phyloP scores from a whole-genome alignment of 495 filamentous ascomycete genomes.

The Xylaria sp. region DNA sequence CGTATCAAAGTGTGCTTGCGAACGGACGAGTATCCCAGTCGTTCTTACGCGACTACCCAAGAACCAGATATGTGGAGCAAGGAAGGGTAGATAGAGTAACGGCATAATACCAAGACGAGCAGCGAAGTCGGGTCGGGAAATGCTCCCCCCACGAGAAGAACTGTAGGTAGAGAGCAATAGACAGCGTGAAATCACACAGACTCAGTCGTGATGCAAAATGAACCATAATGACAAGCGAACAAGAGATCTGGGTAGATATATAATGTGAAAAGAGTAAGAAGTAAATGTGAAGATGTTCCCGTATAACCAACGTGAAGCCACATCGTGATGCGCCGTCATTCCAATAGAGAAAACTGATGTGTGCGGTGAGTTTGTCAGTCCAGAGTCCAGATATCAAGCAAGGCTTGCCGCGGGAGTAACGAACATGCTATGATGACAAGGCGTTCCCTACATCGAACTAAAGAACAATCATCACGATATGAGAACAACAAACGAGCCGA shows the following conservation, averaged over 20 bases:
- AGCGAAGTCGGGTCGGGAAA: not conserved
- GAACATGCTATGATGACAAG: slow-evolving; percentile 43
- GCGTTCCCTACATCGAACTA: slow-evolving; percentile 46
- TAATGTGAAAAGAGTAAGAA: not conserved
- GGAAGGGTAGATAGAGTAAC: not conserved
- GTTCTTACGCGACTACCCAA: not conserved
- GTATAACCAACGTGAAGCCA: not conserved
- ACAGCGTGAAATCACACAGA: slow-evolving; percentile 19
- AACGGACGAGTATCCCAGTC: not conserved
- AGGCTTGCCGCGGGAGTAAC: not conserved
- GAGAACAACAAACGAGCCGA: slow-evolving; percentile 48
- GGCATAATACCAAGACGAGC: not conserved
- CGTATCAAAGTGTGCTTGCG: not conserved
- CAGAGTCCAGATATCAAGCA: not conserved
- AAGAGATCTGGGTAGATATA: not conserved
- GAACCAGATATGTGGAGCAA: not conserved
- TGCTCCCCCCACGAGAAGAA: no score
- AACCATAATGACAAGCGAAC: slow-evolving; percentile 20
- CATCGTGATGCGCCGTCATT: slow-evolving; percentile 2
- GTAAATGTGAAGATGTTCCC: not conserved
- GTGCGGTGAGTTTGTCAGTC: slow-evolving; percentile 13
- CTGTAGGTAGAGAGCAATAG: not conserved
- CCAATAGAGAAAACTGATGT: not conserved
- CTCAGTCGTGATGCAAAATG: slow-evolving; percentile 21
- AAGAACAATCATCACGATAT: slow-evolving; percentile 31